Base-by-base conservation (phyloP, 345 rosid species). In the Populus nigra region DNA sequence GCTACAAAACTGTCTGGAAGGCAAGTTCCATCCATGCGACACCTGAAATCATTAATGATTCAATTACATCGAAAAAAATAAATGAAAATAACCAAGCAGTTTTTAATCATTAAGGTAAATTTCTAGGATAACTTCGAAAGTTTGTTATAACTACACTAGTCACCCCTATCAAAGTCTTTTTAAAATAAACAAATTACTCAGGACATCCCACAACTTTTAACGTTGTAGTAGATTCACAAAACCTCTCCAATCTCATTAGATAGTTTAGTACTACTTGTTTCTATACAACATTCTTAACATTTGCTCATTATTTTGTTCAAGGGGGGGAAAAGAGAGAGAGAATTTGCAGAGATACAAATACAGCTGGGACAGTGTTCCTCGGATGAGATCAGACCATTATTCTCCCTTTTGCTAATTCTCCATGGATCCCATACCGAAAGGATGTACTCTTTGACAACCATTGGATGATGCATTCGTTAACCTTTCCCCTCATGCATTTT, bases 21-120 rank as follows among this genome's bases (percentile, higher is more conserved):
- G 98, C 97, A 65, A 93, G 86, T 83, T 88, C 92, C 93, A 93
- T 73, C 73, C 93, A 93, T 29, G 82, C 73, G 43, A 87, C 86
- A 78, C 94, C 97, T 92, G 83, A 43, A 79, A 62, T 57, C 80
- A 89, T 41, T 47, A 71, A 78, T 16, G 45, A 77, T 43, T 62
- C 47, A 12, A 75, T 72, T 50, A 74, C 8, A 18, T 17, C 8
- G 59, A 50, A 17, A 38, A 50, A 50, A 50, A 17, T 1, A 50
- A 50, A 50, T 7, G 22, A 50, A 50, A 50, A 1, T 6, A 50
- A 50, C 57, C 7, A 50, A 5, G 18, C 20, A 50, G 33, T 50
- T 17, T 50, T 50, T 50, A 50, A 50, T 50, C 59, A 50, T 50
- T 18, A 50, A 17, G 23, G n/a, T 50, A 17, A 50, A 50, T 50